A percentile compares a stretch with the other conserved stretches of the same genome.
These are phyloP conservation scores for Boletus semigastroideus DNA, from an alignment of 1,284 basidiomycete species.

Conservation along the genomic window DNA sequence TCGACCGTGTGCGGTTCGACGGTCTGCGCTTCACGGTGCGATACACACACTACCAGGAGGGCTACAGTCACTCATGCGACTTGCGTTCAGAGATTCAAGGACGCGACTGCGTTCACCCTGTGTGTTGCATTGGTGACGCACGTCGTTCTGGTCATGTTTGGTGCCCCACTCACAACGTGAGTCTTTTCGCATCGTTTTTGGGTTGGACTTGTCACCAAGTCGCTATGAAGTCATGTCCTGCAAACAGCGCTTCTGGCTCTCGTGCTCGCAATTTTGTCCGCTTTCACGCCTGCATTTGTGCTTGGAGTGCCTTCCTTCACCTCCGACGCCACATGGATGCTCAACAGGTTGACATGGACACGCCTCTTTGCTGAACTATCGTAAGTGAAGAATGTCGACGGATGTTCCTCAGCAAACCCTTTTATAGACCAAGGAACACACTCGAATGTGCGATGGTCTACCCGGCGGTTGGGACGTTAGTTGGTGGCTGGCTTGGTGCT, in stretches of 20 bases:
- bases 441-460: conserved; percentile 80
- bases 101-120: conserved; percentile 56
- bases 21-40: conserved; percentile 20
- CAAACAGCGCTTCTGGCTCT: conserved; percentile 71
- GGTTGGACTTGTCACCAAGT: conserved; percentile 11
- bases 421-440: conserved; percentile 56
- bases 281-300: conserved; percentile 68
- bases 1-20: conserved; percentile 40
- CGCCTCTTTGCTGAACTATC: conserved; percentile 77
- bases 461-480: conserved; percentile 68
- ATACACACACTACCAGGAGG: conserved; percentile 33
- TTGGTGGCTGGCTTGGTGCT: conserved; percentile 79
- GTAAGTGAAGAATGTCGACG: conserved; percentile 50
- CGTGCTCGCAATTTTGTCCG: conserved; percentile 65
- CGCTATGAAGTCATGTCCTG: conserved; percentile 41
- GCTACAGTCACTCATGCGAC: conserved; percentile 4
- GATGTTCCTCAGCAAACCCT: conserved; percentile 5
- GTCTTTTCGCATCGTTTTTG: conserved; percentile 19
- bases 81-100: conserved; percentile 33
- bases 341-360: conserved; percentile 62
- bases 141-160: conserved; percentile 62
- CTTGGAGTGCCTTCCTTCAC: conserved; percentile 62
- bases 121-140: conserved; percentile 49
- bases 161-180: conserved; percentile 69
- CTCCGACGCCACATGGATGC: conserved; percentile 41